Base-by-base conservation (phyloP, 2,329 filamentous ascomycete genomes). In the Phyllosticta citribraziliensis region DNA sequence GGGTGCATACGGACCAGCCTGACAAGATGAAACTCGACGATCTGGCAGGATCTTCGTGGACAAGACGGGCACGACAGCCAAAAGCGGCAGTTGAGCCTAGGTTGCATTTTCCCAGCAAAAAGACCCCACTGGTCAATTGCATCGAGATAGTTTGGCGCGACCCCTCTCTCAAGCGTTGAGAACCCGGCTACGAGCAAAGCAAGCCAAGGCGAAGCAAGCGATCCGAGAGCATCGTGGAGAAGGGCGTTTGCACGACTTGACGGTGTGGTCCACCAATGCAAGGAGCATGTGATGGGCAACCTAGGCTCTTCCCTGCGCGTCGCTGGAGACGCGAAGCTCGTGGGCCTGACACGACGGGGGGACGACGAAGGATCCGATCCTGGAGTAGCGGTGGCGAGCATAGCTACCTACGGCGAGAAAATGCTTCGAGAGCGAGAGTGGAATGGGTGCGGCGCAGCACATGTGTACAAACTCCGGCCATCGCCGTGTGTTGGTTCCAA, bases 181-280 rank as follows among this genome's bases (percentile, higher is more conserved):
- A 53, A 53, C 24, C 52, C 20, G 52, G 20, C 52, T 14, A 27
- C 19, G 54, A 50, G 55, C 59, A 30, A 53, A 30, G 55, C 55
- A 55, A 5, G 58, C 58, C 54, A 61, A 56, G 27, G 58, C 40
- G 54, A 60, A 60, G 53, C 19, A 54, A 53, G 53, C 58, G 53
- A 56, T 60, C 58, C 50, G 59, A 61, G 50, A 61, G 50, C 53
- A 61, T 56, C 56, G 59, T 61, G 59, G 59, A 57, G 59, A 61
- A 61, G 55, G 50, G 54, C 27, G 55, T 24, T 52, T 22, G 50
- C 40, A 19, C 20, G 35, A 22, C 22, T 3, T 22, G 22, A n/a
- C n/a, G 24, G 11, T n/a, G 24, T 33, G 25, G 25, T 50, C 52
- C 20, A 58, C 17, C 20, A 19, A 24, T 25, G 35, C 57, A 22